Evolutionary conservation across 768 basidiomycete species (phyloP), one percentile per base, ranked within the genome.

Genomic region (Leucocoprinus sp.): DNA sequence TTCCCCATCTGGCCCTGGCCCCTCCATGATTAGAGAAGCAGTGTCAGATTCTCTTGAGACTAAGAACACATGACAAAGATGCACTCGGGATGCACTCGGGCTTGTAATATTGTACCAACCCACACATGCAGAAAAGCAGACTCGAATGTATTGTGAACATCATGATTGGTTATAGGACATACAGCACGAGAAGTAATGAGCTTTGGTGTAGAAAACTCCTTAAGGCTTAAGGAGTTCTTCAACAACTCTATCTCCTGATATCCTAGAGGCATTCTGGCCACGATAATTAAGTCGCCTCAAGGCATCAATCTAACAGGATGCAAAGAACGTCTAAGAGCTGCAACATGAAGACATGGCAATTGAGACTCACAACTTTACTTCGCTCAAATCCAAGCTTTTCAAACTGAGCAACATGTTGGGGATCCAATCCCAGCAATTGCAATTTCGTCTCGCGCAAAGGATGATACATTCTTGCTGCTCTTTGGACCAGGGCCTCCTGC

Each of bases 231-330:
- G 67, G 51, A 93, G 70, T 65, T 91, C 88, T 64, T 93, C 87
- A 19, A 93, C 83, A 33, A 93, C 71, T 59, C 81, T 76, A 57
- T 93, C 90, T 56, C 91, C 88, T 33, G 76, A 63, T 61, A 90
- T 85, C 62, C 84, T 82, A 11, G 80, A 71, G 37, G 84, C 80
- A 58, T 92, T 93, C 14, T 77, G 67, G 19, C 92, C 76, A 21
- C 91, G 80, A 65, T 95, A 95, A 61, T 95, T 93, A 59, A 93
- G 59, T 56, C 88, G 72, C 53, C 84, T 76, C 50, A 95, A 73
- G n/a, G 83, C 85, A 57, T 92, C 91, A 50, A 93, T 88, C 89
- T 93, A 45, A 43, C 11, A n/a, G 36, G 37, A 27, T 27, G 28
- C n/a, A n/a, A n/a, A n/a, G n/a, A n/a, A n/a, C n/a, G n/a, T n/a